A percentile compares a stretch with the other conserved stretches of the same genome.
Evolutionary conservation across 108 stramenopile genomes (phyloP).

Genomic region (Mediolabrus comicus): DNA sequence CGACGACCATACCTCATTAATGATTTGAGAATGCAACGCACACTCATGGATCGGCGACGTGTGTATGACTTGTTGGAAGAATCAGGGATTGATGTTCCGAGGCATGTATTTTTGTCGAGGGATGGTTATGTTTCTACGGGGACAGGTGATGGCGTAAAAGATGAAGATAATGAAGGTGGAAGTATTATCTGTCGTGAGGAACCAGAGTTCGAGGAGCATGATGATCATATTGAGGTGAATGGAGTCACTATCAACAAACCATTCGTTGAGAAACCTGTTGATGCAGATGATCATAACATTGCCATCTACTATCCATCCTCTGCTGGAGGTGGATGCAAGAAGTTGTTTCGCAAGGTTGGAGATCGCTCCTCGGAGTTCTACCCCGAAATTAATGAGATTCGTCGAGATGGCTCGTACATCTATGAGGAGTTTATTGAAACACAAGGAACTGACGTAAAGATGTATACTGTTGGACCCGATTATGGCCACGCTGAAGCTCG

Average conservation of each 20-base stretch:
- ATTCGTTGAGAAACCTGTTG: constrained; percentile 98
- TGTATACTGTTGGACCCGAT: constrained; percentile 97
- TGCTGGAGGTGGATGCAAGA: constrained; percentile 97
- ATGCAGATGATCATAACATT: constrained; percentile 99
- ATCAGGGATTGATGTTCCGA: constrained; percentile 92
- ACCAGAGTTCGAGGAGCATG: constrained; percentile 78
- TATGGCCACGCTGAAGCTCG: constrained; percentile 99
- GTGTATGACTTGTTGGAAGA: constrained; percentile 91
- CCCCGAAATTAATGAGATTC: constrained; percentile 89
- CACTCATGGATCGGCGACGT: constrained; percentile 87
- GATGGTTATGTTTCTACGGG: constrained; percentile 81
- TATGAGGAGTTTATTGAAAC: constrained; percentile 98
- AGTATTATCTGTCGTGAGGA: constrained; percentile 13
- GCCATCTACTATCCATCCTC: constrained; percentile 94
- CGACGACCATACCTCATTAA: constrained; percentile 91
- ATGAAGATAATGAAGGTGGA: constrained; percentile 28
- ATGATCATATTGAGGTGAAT: constrained; percentile 95
- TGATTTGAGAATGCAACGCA: constrained; percentile 87
- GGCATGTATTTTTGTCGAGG: constrained; percentile 85
- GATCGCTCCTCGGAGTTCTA: constrained; percentile 91
- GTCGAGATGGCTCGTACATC: constrained; percentile 91
- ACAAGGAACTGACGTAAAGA: constrained; percentile 98
- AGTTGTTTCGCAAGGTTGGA: constrained; percentile 95
- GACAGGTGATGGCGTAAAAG: constrained; percentile 53
- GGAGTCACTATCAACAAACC: constrained; percentile 95